Evolutionary conservation across 179 eudicot genomes (phyloP).

Genomic region (Patellifolia procumbens): DNA sequence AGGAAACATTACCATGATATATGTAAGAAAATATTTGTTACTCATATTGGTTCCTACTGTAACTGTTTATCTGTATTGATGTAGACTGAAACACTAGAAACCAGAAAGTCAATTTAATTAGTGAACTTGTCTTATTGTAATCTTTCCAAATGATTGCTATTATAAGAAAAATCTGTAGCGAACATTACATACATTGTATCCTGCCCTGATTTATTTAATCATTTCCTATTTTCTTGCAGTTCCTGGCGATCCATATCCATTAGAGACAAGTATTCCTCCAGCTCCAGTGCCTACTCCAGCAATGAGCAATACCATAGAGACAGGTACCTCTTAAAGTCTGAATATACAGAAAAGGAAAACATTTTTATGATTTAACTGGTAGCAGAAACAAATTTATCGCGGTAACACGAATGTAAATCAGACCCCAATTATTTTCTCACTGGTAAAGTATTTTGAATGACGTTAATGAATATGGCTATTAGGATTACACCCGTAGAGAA

Average conservation of each 20-base stretch:
- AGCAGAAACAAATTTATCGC: neutral
- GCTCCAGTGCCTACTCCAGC: slow-evolving; percentile 65
- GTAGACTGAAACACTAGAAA: neutral
- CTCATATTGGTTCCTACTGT: neutral
- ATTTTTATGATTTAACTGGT: neutral
- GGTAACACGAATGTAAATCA: neutral
- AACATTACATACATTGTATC: neutral
- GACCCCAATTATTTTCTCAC: neutral
- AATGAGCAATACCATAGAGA: slow-evolving; percentile 52
- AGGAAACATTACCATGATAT: too few relatives aligned
- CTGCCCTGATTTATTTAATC: slow-evolving; percentile 7
- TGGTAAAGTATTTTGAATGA: neutral
- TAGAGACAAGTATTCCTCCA: slow-evolving; percentile 39
- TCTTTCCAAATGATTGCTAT: neutral
- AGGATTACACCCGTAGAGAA: neutral
- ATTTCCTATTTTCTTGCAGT: slow-evolving; percentile 39
- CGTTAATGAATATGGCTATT: too few relatives aligned
- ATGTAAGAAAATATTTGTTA: neutral
- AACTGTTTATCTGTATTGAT: neutral
- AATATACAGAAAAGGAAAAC: neutral
- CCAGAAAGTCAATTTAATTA: too few relatives aligned
- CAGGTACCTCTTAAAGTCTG: neutral
- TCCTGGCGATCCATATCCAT: slow-evolving; percentile 88
- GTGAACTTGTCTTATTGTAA: too few relatives aligned
- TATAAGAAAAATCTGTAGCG: neutral